Conservation (phyloP, 108 stramenopile species). For the Cyclotella atomus region DNA sequence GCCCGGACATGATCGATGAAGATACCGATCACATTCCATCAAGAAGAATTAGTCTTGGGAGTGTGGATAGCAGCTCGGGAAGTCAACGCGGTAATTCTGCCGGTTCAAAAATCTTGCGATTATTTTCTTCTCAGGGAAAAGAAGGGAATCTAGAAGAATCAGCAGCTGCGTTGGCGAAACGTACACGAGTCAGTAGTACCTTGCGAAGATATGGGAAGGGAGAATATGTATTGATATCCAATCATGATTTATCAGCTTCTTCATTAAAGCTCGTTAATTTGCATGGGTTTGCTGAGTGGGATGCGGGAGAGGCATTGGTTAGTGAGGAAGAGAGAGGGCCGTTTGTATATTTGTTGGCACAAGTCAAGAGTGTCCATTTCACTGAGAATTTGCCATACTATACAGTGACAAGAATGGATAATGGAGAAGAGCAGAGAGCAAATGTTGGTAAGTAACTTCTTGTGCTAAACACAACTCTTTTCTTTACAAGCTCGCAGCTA, state of each 20-base stretch:
- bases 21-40: not conserved
- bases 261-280: constrained; percentile 51
- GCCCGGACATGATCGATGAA: not conserved
- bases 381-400: constrained; percentile 75
- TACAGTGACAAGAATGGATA: constrained; percentile 72
- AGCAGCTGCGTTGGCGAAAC: not conserved
- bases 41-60: not conserved
- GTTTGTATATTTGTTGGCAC: constrained; percentile 64
- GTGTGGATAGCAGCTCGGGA: not conserved
- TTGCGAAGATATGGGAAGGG: constrained; percentile 33
- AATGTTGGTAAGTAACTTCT: constrained; percentile 51
- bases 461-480: not conserved
- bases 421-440: constrained; percentile 61
- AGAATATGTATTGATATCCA: constrained; percentile 43
- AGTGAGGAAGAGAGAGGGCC: constrained; percentile 66
- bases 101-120: not conserved
- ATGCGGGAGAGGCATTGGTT: constrained; percentile 48
- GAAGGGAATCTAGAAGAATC: not conserved
- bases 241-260: constrained; percentile 15
- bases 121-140: not conserved
- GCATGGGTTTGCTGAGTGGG: constrained; percentile 62
- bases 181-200: too few relatives aligned
- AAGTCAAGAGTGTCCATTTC: constrained; percentile 70
- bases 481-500: not conserved
- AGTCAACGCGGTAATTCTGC: not conserved